Evolutionary conservation across 495 filamentous ascomycete species (phyloP).

Genomic region (Xylaria scruposa): DNA sequence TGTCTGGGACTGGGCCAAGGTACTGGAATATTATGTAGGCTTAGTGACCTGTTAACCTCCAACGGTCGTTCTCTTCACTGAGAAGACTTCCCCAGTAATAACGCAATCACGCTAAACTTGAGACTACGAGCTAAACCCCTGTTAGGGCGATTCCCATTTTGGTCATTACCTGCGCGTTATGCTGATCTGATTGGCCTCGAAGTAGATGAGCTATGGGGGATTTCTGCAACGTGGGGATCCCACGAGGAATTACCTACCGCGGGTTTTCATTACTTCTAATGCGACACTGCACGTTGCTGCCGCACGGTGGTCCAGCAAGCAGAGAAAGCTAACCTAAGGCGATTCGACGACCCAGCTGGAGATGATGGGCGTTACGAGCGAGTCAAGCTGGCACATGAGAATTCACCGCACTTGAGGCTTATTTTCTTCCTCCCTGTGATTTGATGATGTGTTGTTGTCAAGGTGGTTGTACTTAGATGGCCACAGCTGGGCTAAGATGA

Average conservation of each 20-base stretch:
- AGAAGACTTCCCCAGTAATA: conserved; percentile 27
- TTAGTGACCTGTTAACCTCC: conserved; percentile 7
- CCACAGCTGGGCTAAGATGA: not conserved
- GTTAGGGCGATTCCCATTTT: conserved; percentile 37
- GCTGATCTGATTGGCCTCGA: conserved; percentile 37
- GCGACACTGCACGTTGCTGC: conserved; percentile 9
- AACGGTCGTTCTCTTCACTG: conserved; percentile 4
- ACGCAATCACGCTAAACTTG: conserved; percentile 39
- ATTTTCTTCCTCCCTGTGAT: not conserved
- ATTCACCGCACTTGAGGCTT: conserved; percentile 13
- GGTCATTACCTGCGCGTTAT: conserved; percentile 32
- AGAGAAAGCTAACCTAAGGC: conserved; percentile 9
- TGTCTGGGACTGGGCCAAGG: conserved; percentile 14
- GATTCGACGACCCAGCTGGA: not conserved
- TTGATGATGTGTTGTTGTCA: conserved; percentile 1
- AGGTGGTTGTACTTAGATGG: not conserved
- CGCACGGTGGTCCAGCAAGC: conserved; percentile 11
- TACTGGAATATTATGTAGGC: conserved; percentile 8
- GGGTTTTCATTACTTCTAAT: conserved; percentile 14
- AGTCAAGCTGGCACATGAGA: conserved; percentile 21
- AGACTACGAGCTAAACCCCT: conserved; percentile 30
- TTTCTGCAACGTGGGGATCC: conserved; percentile 25
- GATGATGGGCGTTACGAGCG: conserved; percentile 2
- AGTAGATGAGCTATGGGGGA: conserved; percentile 21
- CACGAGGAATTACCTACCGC: conserved; percentile 11